phyloP scores from a whole-genome alignment of 2,329 filamentous ascomycete species.

The Diaporthe vexans region DNA sequence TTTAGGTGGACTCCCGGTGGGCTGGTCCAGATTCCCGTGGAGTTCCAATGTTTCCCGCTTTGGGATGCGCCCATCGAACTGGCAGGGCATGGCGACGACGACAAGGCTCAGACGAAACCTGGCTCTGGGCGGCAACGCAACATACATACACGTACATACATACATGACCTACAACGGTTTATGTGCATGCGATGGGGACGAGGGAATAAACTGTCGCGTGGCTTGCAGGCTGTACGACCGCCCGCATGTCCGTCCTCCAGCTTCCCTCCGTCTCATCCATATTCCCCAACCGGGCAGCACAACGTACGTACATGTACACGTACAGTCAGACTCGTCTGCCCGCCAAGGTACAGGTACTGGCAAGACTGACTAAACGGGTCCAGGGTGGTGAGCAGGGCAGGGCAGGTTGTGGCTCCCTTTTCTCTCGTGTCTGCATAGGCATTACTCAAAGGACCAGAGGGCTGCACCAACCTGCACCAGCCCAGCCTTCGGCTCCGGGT shows the following conservation, averaged over 20 bases:
- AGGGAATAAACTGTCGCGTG: background rate
- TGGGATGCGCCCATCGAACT: too few species aligned
- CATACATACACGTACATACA: too few species aligned
- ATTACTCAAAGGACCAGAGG: conserved; percentile 14
- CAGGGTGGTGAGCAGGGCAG: background rate
- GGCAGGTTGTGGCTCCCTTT: background rate
- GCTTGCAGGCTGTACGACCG: background rate
- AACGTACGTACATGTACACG: too few species aligned
- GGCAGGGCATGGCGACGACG: background rate
- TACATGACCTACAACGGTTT: conserved; percentile 2
- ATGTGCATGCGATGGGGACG: background rate
- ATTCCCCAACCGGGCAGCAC: background rate
- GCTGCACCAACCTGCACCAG: too few species aligned
- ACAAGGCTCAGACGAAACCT: conserved; percentile 6
- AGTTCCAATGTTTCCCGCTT: background rate
- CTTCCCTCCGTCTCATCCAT: background rate
- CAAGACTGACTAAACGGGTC: background rate
- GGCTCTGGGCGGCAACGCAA: background rate
- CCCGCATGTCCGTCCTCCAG: background rate
- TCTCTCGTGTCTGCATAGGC: conserved; percentile 21
- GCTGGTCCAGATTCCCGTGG: conserved; percentile 23
- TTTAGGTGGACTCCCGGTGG: conserved; percentile 3
- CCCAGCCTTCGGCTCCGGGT: background rate
- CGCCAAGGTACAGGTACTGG: background rate
- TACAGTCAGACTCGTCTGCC: background rate